Conservation (phyloP, 2,329 filamentous ascomycete species). For the Macroventuria anomochaeta region DNA sequence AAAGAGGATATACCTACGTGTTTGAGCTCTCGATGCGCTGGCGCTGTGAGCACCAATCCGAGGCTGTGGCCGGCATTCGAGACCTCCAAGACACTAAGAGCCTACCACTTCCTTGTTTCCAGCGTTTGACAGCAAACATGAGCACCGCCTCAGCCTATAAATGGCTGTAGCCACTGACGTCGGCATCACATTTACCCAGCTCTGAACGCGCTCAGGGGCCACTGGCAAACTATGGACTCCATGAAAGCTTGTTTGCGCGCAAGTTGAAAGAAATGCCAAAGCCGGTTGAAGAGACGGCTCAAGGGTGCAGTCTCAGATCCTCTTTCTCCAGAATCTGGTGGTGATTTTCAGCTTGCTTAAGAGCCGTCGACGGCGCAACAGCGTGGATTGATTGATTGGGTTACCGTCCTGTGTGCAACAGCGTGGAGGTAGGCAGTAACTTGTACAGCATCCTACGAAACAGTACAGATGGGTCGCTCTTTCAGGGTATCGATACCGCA, state of each 20-base stretch:
- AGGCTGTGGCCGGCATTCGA: background rate
- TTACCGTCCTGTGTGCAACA: no score
- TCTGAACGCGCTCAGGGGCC: background rate
- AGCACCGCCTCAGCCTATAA: constrained; percentile 2
- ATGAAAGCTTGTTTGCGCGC: background rate
- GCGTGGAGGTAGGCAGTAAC: background rate
- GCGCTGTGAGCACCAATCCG: background rate
- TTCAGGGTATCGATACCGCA: background rate
- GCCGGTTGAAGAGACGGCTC: background rate
- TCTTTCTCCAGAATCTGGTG: background rate
- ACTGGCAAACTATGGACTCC: background rate
- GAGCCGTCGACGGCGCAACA: background rate
- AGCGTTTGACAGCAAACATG: background rate
- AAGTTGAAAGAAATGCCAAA: background rate
- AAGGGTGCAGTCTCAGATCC: background rate
- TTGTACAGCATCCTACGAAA: background rate
- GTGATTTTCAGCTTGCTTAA: background rate
- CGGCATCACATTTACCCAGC: background rate
- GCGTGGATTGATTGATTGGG: no score
- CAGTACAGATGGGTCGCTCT: background rate
- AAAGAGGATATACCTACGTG: background rate
- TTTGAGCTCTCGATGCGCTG: background rate
- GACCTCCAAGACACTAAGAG: constrained; percentile 3
- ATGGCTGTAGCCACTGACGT: background rate
- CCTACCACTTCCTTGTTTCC: background rate